These are phyloP conservation scores for Podosphaera fusca DNA, from an alignment of 2,329 filamentous ascomycete species.

Conservation along the genomic window DNA sequence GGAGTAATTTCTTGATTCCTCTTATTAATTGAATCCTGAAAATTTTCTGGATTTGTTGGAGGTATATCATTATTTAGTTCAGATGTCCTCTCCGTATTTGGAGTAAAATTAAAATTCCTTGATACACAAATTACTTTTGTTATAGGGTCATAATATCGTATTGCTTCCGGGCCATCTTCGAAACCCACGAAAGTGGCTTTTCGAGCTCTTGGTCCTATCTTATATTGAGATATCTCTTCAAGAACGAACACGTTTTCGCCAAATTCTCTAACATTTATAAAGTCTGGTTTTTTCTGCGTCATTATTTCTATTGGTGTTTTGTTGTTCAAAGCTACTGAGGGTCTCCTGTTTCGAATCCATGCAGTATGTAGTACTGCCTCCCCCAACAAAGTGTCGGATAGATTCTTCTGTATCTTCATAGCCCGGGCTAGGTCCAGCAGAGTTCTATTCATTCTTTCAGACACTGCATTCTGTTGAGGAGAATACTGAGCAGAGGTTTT, in stretches of 20 bases:
- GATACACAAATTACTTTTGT: no score
- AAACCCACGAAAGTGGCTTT: neutral
- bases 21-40: neutral
- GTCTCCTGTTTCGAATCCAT: neutral
- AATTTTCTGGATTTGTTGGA: neutral
- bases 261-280: neutral
- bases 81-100: neutral
- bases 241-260: neutral
- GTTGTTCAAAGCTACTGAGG: neutral
- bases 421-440: neutral
- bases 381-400: neutral
- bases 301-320: neutral
- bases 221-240: neutral
- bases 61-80: neutral
- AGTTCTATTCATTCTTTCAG: neutral
- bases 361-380: neutral
- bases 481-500: neutral
- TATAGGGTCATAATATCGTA: neutral
- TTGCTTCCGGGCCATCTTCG: neutral
- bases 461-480: neutral
- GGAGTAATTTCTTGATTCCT: neutral
- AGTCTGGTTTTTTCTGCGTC: neutral
- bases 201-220: neutral
- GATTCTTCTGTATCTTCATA: neutral
- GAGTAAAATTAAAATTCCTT: no score